phyloP scores from a whole-genome alignment of 129 eudicot genomes.

The Artemisia tridentata region DNA sequence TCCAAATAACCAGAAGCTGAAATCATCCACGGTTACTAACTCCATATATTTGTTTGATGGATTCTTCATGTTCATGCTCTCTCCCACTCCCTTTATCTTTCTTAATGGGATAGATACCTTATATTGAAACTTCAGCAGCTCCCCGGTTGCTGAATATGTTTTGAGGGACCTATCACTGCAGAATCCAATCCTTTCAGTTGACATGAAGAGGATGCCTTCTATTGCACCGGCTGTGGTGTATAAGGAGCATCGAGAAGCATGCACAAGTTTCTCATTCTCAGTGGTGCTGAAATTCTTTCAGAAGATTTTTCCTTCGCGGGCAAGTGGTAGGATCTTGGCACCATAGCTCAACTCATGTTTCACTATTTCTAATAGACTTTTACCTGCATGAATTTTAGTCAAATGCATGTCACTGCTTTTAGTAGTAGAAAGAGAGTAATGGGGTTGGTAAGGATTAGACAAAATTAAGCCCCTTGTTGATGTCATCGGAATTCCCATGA shows the following conservation, averaged over 20 bases:
- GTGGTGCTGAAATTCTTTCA: conserved; percentile 8
- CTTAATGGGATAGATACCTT: conserved; percentile 25
- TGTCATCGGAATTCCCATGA: conserved; percentile 15
- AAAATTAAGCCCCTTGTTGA: conserved; percentile 27
- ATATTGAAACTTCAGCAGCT: conserved; percentile 19
- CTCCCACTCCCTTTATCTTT: conserved; percentile 24
- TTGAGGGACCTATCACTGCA: conserved; percentile 23
- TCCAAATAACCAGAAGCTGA: conserved; percentile 46
- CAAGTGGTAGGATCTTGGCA: conserved; percentile 30
- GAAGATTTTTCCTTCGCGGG: conserved; percentile 18
- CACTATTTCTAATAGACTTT: conserved; percentile 9
- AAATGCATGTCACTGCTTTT: conserved; percentile 6
- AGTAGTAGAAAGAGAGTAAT: conserved; percentile 8
- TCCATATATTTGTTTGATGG: conserved; percentile 29
- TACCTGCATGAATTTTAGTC: conserved; percentile 22
- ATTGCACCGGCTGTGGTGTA: conserved; percentile 36
- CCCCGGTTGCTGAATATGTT: conserved; percentile 28
- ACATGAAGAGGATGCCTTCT: conserved; percentile 23
- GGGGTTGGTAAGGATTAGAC: conserved; percentile 19
- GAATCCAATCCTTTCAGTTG: conserved; percentile 27
- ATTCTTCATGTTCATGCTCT: conserved; percentile 21
- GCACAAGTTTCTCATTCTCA: conserved; percentile 24
- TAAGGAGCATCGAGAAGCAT: conserved; percentile 22
- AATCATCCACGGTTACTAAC: conserved; percentile 36
- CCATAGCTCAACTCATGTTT: conserved; percentile 32